Conservation (phyloP, 2,329 filamentous ascomycete species). For the Fonsecaea nubica region DNA sequence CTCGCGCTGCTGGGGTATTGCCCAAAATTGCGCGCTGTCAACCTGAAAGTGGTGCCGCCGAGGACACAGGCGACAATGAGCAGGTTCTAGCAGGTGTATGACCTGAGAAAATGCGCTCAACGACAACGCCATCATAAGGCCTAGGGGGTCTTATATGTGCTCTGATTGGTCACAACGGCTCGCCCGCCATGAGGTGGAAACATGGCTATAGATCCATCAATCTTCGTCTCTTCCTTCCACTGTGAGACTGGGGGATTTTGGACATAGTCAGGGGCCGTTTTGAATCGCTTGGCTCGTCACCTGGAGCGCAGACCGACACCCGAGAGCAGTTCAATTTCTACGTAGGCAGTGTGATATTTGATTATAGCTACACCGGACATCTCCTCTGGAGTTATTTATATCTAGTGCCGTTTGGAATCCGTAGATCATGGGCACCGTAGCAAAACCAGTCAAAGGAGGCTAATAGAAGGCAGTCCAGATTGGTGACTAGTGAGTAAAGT, state of each 20-base stretch:
- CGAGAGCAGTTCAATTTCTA: background rate
- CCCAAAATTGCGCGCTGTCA: background rate
- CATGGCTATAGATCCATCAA: background rate
- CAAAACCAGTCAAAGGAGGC: background rate
- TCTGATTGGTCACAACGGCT: background rate
- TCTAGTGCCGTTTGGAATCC: background rate
- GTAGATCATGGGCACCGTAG: background rate
- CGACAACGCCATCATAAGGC: background rate
- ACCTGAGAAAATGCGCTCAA: conserved; percentile 1
- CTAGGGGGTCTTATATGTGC: background rate
- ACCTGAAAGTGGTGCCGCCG: background rate
- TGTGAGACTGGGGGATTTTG: background rate
- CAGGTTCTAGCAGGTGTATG: background rate
- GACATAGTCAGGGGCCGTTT: background rate
- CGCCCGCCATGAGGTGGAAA: background rate
- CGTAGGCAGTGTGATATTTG: background rate
- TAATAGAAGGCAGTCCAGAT: background rate
- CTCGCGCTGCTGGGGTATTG: background rate
- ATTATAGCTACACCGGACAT: conserved; percentile 1
- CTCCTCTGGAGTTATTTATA: background rate
- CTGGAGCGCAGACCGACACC: background rate
- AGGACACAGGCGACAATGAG: background rate
- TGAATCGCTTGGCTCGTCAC: background rate
- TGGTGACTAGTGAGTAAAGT: background rate
- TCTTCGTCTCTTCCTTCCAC: background rate